phyloP scores from a whole-genome alignment of 129 eudicot species.

The Pulicaria dysenterica region DNA sequence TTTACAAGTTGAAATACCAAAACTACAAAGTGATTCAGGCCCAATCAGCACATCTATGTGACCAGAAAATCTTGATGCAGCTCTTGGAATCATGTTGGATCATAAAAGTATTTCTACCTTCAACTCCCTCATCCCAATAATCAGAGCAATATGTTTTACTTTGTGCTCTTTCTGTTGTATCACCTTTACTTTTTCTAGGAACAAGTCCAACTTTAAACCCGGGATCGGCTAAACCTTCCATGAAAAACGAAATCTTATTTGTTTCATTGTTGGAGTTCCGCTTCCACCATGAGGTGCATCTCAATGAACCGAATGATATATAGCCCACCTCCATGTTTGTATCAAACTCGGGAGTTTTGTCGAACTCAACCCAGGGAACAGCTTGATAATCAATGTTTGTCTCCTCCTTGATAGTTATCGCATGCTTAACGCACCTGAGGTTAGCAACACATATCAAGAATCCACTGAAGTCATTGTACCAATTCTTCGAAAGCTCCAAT shows the following conservation, averaged over 20 bases:
- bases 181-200: neutral
- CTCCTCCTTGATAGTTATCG: neutral
- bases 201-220: neutral
- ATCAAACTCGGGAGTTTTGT: neutral
- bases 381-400: neutral
- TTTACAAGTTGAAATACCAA: too few relatives aligned
- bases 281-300: constrained; percentile 10
- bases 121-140: constrained; percentile 4
- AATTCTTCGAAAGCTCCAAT: constrained; percentile 10
- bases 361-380: neutral
- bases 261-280: neutral
- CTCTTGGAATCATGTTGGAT: neutral
- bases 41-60: neutral
- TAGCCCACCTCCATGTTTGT: neutral
- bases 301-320: constrained; percentile 9
- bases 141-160: neutral
- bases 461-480: constrained; percentile 5
- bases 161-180: neutral
- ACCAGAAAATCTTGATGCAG: neutral
- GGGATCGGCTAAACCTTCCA: too few relatives aligned
- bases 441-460: neutral
- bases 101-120: neutral
- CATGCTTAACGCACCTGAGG: rapidly evolving
- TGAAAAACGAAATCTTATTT: neutral
- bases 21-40: too few relatives aligned